phyloP scores from a whole-genome alignment of 225 moss, liverwort and hornwort genomes.

The Pseudisothecium myosuroides region DNA sequence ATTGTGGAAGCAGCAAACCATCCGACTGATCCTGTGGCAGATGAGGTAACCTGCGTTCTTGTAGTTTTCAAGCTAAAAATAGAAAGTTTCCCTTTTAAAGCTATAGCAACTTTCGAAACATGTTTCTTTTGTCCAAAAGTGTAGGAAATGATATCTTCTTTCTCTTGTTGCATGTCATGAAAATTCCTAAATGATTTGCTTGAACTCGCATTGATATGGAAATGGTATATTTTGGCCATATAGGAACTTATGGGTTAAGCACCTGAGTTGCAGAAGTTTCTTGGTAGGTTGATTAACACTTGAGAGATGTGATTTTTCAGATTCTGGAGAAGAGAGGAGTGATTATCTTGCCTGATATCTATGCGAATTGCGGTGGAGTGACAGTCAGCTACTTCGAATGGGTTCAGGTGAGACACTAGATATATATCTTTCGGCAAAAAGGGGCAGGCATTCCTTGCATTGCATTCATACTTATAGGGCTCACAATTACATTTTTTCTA shows the following conservation, averaged over 20 bases:
- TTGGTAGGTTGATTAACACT: not conserved
- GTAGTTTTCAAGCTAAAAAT: not conserved
- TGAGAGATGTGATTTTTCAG: constrained; percentile 10
- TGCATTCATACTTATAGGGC: not conserved
- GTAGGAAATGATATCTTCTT: not conserved
- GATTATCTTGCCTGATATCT: constrained; percentile 74
- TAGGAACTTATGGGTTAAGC: not conserved
- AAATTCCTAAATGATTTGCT: not conserved
- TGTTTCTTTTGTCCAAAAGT: not conserved
- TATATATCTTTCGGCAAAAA: not conserved
- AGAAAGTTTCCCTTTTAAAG: not conserved
- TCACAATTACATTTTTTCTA: not conserved
- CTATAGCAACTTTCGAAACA: not conserved
- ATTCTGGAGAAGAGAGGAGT: constrained; percentile 64
- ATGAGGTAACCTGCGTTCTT: constrained; percentile 44
- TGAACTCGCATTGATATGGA: not conserved
- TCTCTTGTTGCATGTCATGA: not conserved
- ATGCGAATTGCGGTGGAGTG: constrained; percentile 91
- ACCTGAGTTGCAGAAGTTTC: not conserved
- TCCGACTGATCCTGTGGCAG: constrained; percentile 87
- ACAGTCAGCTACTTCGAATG: constrained; percentile 99
- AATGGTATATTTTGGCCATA: not conserved
- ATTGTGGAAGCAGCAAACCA: constrained; percentile 94
- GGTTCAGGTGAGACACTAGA: constrained; percentile 65
- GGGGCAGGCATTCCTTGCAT: not conserved